These are phyloP conservation scores for Mycena rebaudengoi DNA, from an alignment of 768 basidiomycete genomes.

Conservation along the genomic window DNA sequence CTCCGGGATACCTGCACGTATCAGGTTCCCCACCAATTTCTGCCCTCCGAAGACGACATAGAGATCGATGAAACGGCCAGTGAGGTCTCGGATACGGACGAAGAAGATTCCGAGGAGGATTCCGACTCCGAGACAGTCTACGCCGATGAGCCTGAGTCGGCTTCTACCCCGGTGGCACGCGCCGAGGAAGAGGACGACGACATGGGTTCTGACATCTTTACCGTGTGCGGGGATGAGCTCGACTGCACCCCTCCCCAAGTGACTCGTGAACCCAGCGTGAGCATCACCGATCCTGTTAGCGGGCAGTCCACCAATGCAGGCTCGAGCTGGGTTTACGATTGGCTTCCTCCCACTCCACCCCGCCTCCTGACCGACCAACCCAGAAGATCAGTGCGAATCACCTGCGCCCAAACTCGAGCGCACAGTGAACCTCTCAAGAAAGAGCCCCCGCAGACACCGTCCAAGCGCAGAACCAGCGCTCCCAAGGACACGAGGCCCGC, in stretches of 20 bases:
- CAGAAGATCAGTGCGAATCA: neutral
- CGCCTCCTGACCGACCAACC: neutral
- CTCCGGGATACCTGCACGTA: slow-evolving; percentile 13
- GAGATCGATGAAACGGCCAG: neutral
- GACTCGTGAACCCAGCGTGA: too few species aligned
- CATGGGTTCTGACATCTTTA: too few species aligned
- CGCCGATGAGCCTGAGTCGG: neutral
- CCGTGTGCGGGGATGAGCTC: too few species aligned
- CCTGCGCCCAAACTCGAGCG: neutral
- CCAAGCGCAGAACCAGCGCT: slow-evolving; percentile 7
- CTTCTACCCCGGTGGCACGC: neutral
- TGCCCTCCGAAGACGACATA: slow-evolving; percentile 3
- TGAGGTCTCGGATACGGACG: neutral
- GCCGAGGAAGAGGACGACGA: neutral
- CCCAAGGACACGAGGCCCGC: neutral
- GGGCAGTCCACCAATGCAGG: neutral
- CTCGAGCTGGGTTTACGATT: neutral
- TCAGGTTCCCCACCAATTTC: neutral
- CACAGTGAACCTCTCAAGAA: neutral
- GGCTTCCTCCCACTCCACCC: neutral
- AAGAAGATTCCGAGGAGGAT: neutral
- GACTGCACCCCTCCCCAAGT: neutral
- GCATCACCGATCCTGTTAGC: neutral
- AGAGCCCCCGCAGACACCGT: neutral
- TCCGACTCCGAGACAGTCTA: slow-evolving; percentile 7